Percentiles rank a stretch among this genome's conserved stretches.
These are phyloP conservation scores for Xylaria telfairii DNA, from an alignment of 495 filamentous ascomycete species.

Conservation along the genomic window DNA sequence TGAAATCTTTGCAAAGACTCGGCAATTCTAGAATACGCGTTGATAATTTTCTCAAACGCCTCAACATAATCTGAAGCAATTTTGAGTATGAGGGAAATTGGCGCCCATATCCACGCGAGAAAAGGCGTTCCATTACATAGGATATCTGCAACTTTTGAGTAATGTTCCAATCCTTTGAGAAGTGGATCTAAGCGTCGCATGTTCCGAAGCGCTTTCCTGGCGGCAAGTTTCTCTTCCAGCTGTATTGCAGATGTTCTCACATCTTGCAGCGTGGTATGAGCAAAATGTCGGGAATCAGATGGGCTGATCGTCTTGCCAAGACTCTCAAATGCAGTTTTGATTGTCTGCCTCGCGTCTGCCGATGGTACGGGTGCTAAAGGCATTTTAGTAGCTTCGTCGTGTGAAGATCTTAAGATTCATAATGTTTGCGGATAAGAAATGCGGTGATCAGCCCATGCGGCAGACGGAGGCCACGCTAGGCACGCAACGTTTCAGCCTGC, in stretches of 20 bases:
- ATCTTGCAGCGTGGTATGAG: not conserved
- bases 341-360: not conserved
- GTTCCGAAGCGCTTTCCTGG: slow-evolving; percentile 42
- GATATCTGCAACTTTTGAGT: not conserved
- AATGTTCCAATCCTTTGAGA: slow-evolving; percentile 38
- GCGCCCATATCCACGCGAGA: slow-evolving; percentile 8
- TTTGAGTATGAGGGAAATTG: not conserved
- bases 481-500: too few species aligned
- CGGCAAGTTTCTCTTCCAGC: not conserved
- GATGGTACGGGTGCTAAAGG: not conserved
- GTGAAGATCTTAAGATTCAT: not conserved
- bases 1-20: not conserved
- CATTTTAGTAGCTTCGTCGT: not conserved
- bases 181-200: slow-evolving; percentile 56
- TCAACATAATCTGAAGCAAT: not conserved
- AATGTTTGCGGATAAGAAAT: not conserved
- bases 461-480: too few species aligned
- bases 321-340: not conserved
- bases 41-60: slow-evolving; percentile 3
- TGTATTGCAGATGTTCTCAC: not conserved
- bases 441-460: not conserved
- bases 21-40: not conserved
- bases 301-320: not conserved
- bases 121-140: slow-evolving; percentile 1
- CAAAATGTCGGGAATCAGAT: not conserved